These are phyloP conservation scores for Penicillium sp. DNA, from an alignment of 2,329 filamentous ascomycete species.

Conservation along the genomic window DNA sequence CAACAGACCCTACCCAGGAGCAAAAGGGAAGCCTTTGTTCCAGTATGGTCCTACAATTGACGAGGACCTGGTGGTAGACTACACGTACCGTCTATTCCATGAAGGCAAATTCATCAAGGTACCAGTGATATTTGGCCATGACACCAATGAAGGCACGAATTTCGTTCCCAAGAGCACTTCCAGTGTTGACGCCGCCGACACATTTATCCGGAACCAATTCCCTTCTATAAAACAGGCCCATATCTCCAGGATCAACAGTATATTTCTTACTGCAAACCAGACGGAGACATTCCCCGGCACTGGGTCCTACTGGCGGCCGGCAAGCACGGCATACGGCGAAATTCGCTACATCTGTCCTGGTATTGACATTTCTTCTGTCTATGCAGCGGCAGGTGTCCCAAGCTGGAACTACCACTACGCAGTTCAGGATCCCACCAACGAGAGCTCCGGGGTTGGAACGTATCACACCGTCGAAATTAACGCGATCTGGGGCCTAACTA, in stretches of 20 bases:
- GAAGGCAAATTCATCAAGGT: conserved; percentile 52
- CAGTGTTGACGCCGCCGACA: conserved; percentile 50
- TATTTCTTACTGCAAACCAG: conserved; percentile 55
- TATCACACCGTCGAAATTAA: conserved; percentile 65
- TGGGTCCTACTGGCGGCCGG: conserved; percentile 59
- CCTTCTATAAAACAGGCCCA: conserved; percentile 54
- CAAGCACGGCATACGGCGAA: conserved; percentile 61
- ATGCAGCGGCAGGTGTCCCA: conserved; percentile 29
- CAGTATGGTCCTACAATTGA: conserved; percentile 55
- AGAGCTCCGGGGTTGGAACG: conserved; percentile 59
- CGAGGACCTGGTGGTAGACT: conserved; percentile 50
- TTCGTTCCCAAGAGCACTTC: conserved; percentile 55
- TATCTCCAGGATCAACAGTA: conserved; percentile 50
- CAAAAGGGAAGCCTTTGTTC: conserved; percentile 46
- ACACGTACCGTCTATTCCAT: conserved; percentile 50
- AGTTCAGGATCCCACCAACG: conserved; percentile 58
- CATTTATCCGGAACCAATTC: conserved; percentile 59
- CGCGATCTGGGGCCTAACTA: conserved; percentile 65
- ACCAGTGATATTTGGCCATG: conserved; percentile 57
- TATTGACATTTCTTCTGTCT: conserved; percentile 52
- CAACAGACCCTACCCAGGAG: conserved; percentile 47
- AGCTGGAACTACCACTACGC: conserved; percentile 70
- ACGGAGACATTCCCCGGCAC: conserved; percentile 47
- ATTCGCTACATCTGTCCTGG: conserved; percentile 65
- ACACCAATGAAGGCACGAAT: conserved; percentile 64